phyloP scores from a whole-genome alignment of 768 basidiomycete genomes.

The Termitomyces sp. region DNA sequence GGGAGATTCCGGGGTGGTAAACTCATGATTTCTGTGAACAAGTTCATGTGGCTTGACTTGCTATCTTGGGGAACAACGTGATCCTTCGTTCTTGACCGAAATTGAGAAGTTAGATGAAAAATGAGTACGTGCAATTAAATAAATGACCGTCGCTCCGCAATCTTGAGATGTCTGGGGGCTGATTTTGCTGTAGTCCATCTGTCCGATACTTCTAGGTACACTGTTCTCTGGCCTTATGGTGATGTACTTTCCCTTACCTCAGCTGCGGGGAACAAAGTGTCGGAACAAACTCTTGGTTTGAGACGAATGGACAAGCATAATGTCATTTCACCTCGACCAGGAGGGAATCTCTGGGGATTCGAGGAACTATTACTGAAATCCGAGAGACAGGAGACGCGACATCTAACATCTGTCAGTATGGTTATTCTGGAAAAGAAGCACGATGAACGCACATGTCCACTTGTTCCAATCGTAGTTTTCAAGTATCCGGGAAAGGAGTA shows the following conservation, averaged over 20 bases:
- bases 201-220: background rate
- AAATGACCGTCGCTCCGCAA: background rate
- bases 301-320: background rate
- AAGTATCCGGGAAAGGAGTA: conserved; percentile 1
- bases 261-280: background rate
- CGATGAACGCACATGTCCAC: background rate
- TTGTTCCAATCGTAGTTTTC: background rate
- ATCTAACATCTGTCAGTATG: background rate
- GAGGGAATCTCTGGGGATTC: background rate
- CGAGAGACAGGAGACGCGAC: background rate
- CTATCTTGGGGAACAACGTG: background rate
- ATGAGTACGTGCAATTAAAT: background rate
- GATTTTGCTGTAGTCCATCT: background rate
- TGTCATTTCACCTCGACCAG: background rate
- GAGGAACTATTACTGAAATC: background rate
- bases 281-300: too few species aligned
- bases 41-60: background rate
- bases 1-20: background rate
- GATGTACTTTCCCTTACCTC: background rate
- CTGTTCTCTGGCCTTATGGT: background rate
- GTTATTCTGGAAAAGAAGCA: background rate
- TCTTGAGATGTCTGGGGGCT: background rate
- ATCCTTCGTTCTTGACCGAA: background rate
- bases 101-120: background rate
- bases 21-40: conserved; percentile 1